phyloP scores from a whole-genome alignment of 805 yeast species.

The Schwanniomyces yamadae region DNA sequence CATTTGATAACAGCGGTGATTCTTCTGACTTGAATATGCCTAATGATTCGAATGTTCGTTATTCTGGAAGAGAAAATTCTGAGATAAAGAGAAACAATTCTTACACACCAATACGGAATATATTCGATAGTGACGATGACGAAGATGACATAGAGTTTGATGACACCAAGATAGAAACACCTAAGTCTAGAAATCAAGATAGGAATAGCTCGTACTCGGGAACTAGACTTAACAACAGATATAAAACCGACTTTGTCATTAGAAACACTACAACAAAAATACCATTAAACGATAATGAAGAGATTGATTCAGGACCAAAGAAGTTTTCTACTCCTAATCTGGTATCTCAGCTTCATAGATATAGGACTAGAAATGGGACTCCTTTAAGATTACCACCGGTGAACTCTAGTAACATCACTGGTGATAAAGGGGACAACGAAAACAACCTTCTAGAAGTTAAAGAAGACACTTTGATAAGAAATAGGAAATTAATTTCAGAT shows the following conservation, averaged over 20 bases:
- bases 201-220: conserved; percentile 1
- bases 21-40: neutral
- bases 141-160: conserved; percentile 29
- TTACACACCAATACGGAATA: neutral
- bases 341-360: conserved; percentile 7
- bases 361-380: conserved; percentile 17
- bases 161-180: conserved; percentile 30
- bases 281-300: conserved; percentile 11
- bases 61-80: neutral
- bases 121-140: conserved; percentile 7
- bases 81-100: neutral
- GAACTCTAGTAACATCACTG: conserved; percentile 4
- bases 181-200: conserved; percentile 12
- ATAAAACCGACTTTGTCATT: conserved; percentile 4
- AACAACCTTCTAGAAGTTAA: conserved; percentile 2
- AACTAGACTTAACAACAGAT: neutral
- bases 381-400: conserved; percentile 16
- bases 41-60: neutral
- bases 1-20: conserved; percentile 5
- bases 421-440: neutral
- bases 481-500: conserved; percentile 20
- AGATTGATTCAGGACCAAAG: neutral
- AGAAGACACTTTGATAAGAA: conserved; percentile 15
- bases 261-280: conserved; percentile 9
- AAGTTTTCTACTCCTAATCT: conserved; percentile 7